Conservation (phyloP, 306 rosid species). For the Cyamopsis tetragonoloba region DNA sequence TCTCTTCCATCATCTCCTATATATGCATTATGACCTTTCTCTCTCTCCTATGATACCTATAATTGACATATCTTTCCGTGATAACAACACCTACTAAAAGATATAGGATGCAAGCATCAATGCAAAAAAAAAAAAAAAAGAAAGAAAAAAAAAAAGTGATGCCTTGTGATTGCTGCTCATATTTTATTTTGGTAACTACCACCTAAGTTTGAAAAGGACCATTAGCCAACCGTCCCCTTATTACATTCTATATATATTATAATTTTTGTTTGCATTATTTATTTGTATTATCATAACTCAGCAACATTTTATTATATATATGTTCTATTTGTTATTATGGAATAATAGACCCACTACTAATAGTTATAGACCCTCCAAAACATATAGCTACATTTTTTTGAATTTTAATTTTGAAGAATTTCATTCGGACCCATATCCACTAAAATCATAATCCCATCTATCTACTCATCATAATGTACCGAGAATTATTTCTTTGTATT, state of each 20-base stretch:
- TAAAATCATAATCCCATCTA: slow-evolving; percentile 43
- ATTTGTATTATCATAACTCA: slow-evolving; percentile 25
- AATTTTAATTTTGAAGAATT: slow-evolving; percentile 39
- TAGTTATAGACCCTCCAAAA: slow-evolving; percentile 45
- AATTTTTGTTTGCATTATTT: slow-evolving; percentile 5
- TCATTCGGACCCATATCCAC: slow-evolving; percentile 51
- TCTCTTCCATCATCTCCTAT: neutral
- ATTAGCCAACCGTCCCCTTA: slow-evolving; percentile 69
- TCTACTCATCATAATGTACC: slow-evolving; percentile 41
- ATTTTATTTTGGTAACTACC: slow-evolving; percentile 60
- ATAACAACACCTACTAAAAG: slow-evolving; percentile 40
- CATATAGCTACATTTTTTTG: slow-evolving; percentile 41
- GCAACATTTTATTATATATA: slow-evolving; percentile 26
- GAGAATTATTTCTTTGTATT: slow-evolving; percentile 42
- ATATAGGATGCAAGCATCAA: slow-evolving; percentile 34
- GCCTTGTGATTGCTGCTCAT: slow-evolving; percentile 49
- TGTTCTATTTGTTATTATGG: slow-evolving; percentile 45
- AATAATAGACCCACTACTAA: slow-evolving; percentile 59
- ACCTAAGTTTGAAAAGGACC: slow-evolving; percentile 79
- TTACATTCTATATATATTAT: slow-evolving; percentile 43
- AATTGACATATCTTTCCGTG: slow-evolving; percentile 48
- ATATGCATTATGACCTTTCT: neutral
- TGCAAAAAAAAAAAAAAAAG: slow-evolving; percentile 26
- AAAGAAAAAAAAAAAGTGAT: slow-evolving; percentile 28
- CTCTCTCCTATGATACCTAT: slow-evolving; percentile 30